Percentiles rank a stretch among this genome's conserved stretches.
Evolutionary conservation across 306 rosid species (phyloP).

Genomic region (Cicer arietinum): DNA sequence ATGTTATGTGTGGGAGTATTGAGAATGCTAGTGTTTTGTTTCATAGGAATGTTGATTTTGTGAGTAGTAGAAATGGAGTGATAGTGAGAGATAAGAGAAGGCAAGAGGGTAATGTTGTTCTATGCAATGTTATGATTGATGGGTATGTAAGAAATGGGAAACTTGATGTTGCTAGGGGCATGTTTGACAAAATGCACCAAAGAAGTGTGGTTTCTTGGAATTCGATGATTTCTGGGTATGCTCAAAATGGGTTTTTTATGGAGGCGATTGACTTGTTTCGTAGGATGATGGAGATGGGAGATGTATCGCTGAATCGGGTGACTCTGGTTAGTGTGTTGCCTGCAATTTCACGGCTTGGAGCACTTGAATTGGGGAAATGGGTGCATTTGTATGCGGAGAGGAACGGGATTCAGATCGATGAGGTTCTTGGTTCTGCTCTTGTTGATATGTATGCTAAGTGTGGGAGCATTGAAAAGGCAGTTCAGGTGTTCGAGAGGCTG

Average conservation of each 20-base stretch:
- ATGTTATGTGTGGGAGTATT: constrained; percentile 66
- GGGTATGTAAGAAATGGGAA: constrained; percentile 67
- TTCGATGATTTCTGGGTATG: constrained; percentile 72
- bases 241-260: constrained; percentile 64
- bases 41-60: constrained; percentile 47
- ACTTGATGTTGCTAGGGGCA: constrained; percentile 50
- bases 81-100: constrained; percentile 50
- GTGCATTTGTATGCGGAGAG: constrained; percentile 69
- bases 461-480: constrained; percentile 80
- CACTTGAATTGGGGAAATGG: constrained; percentile 79
- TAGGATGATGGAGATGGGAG: constrained; percentile 65
- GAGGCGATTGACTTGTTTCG: constrained; percentile 68
- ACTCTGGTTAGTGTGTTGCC: constrained; percentile 78
- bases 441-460: constrained; percentile 80
- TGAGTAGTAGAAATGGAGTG: constrained; percentile 23
- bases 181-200: constrained; percentile 68
- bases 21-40: constrained; percentile 66
- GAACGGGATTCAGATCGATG: constrained; percentile 57
- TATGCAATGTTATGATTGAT: constrained; percentile 74
- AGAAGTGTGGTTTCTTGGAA: constrained; percentile 86
- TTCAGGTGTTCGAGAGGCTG: constrained; percentile 67
- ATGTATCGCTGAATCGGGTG: constrained; percentile 63
- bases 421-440: constrained; percentile 79
- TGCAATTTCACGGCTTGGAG: constrained; percentile 71
- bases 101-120: constrained; percentile 66